Evolutionary conservation across 2,329 filamentous ascomycete genomes (phyloP), one percentile per base, ranked within the genome.

Genomic region (Diplodia mutila): DNA sequence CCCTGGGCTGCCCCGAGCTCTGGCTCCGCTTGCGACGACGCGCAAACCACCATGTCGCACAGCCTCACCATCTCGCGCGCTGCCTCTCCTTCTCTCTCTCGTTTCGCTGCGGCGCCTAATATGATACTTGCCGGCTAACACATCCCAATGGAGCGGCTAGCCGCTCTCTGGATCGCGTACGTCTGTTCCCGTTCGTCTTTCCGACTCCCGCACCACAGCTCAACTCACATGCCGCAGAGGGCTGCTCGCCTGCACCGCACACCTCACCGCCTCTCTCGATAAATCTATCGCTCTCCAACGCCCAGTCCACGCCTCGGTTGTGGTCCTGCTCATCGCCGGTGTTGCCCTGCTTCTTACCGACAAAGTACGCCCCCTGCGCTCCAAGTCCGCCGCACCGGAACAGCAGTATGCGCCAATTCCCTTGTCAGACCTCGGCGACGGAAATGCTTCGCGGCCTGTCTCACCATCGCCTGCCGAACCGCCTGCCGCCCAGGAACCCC

Each of bases 261-360:
- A 78, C 69, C 71, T 79, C 69, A 72, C 73, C 61, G 74, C 74
- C 57, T 70, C 73, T 32, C 69, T 75, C 29, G 71, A 75, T 53
- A 73, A 75, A 63, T 77, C 76, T 14, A 77, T 78, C 65, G 76
- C 76, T 66, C 69, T 78, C 65, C 75, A 78, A 69, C 76, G 77
- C 67, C 76, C 77, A 52, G 71, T 79, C 63, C 77, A 78, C 69
- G 75, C 76, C 5, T 65, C 70, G 67, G 73, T 69, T 65, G 61
- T 74, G n/a, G 71, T 78, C 23, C 67, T 79, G 69, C 70, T 77
- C 65, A 68, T 77, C 25, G 75, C 73, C 29, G 76, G 77, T 32
- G 71, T 76, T 48, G 73, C 74, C 66, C 65, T 77, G 18, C 71
- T 76, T 27, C 64, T 66, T n/a, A n/a, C 32, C 9, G 51, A 48